Percentiles rank a stretch among this genome's conserved stretches.
These are phyloP conservation scores for Solanum etuberosum DNA, from an alignment of 257 asterid species.

Conservation along the genomic window DNA sequence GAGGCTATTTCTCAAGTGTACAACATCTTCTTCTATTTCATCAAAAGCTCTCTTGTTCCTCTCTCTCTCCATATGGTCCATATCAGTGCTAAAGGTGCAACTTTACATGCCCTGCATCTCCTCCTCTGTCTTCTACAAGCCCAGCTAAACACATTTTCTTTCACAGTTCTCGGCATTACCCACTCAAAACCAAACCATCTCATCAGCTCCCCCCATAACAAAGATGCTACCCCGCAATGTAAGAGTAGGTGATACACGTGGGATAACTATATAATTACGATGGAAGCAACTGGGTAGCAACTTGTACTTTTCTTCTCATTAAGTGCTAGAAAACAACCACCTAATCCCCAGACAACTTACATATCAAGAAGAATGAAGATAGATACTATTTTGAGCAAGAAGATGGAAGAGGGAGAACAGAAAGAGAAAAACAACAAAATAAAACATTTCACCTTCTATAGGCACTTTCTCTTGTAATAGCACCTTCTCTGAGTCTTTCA, in stretches of 20 bases:
- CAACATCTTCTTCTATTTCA: neutral
- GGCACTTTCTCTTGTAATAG: conserved; percentile 48
- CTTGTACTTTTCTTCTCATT: neutral
- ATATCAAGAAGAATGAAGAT: neutral
- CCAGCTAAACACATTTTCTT: neutral
- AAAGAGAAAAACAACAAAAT: neutral
- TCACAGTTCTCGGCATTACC: neutral
- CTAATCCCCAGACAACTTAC: neutral
- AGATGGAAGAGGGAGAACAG: neutral
- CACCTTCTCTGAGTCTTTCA: conserved; percentile 40
- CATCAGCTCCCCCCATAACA: neutral
- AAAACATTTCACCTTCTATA: conserved; percentile 42
- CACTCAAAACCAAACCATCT: neutral
- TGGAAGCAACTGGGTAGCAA: neutral
- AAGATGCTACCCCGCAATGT: neutral
- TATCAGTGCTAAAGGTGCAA: neutral
- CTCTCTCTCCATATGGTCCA: neutral
- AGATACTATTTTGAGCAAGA: neutral
- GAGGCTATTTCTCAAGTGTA: neutral
- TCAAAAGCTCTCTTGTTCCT: neutral
- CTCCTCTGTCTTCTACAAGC: neutral
- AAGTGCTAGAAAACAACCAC: neutral
- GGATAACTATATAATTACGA: neutral
- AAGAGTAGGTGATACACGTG: neutral
- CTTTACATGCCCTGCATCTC: neutral